These are phyloP conservation scores for Poterioochromonas sp. DNA, from an alignment of 352 stramenopile species.

Conservation along the genomic window DNA sequence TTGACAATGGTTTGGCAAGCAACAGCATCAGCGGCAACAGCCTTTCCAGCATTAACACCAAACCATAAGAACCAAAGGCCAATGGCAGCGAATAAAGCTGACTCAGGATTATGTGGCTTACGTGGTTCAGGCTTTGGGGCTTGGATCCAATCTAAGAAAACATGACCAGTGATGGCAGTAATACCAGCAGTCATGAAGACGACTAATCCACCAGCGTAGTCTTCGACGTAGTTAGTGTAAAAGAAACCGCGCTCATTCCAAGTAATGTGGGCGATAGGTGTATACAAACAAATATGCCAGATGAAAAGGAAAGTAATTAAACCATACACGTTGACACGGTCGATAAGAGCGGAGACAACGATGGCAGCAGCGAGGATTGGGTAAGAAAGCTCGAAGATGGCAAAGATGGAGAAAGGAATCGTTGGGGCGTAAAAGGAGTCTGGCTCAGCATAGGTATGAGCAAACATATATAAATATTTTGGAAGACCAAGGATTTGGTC, in stretches of 20 bases:
- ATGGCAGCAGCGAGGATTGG: background rate
- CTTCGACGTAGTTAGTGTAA: conserved; percentile 52
- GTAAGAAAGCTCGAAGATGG: background rate
- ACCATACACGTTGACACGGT: conserved; percentile 63
- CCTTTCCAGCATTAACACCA: conserved; percentile 17
- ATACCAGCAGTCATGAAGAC: conserved; percentile 69
- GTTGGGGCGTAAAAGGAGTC: background rate
- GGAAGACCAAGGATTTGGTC: background rate
- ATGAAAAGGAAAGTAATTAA: conserved; percentile 61
- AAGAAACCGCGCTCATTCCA: conserved; percentile 57
- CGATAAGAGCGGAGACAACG: conserved; percentile 38
- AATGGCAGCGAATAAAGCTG: background rate
- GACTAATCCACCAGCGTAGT: conserved; percentile 69
- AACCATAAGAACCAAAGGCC: conserved; percentile 10
- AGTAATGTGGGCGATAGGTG: conserved; percentile 67
- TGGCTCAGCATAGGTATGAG: background rate
- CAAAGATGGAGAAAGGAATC: background rate
- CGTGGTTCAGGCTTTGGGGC: background rate
- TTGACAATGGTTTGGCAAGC: background rate
- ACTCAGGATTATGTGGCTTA: background rate
- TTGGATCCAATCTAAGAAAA: background rate
- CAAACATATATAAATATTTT: conserved; percentile 4
- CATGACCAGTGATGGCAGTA: conserved; percentile 49
- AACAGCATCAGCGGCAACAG: background rate
- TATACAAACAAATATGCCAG: conserved; percentile 68